Evolutionary conservation across 2,329 filamentous ascomycete species (phyloP).

Genomic region (Metarhizium rileyi): DNA sequence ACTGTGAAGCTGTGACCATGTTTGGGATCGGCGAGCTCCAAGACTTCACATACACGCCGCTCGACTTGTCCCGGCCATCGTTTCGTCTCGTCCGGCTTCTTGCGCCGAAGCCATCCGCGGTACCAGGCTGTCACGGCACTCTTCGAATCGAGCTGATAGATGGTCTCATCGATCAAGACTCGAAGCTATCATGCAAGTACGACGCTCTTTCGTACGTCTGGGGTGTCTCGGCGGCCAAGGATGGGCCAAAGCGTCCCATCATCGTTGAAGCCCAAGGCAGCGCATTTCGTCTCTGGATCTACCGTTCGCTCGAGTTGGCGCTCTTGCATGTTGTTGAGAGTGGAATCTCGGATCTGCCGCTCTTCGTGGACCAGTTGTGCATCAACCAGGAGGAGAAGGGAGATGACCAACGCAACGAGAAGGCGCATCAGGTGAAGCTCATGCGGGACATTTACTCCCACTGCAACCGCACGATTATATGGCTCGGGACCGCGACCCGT

Average conservation of each 20-base stretch:
- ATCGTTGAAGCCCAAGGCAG: constrained; percentile 13
- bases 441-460: constrained; percentile 21
- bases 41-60: constrained; percentile 3
- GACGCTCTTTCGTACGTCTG: constrained; percentile 23
- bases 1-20: too few species aligned
- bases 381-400: constrained; percentile 17
- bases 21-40: neutral
- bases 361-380: constrained; percentile 24
- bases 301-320: constrained; percentile 20
- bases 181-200: constrained; percentile 8
- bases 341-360: constrained; percentile 5
- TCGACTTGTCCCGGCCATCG: constrained; percentile 4
- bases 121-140: constrained; percentile 13
- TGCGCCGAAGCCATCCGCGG: constrained; percentile 8
- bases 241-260: constrained; percentile 15
- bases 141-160: constrained; percentile 19
- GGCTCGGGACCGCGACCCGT: constrained; percentile 17
- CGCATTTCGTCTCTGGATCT: constrained; percentile 13
- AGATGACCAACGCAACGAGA: constrained; percentile 13
- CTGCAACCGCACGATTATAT: constrained; percentile 16
- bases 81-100: constrained; percentile 19
- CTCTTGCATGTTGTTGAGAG: constrained; percentile 13
- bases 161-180: constrained; percentile 9
- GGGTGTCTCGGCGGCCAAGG: constrained; percentile 10
- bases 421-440: constrained; percentile 17